Evolutionary conservation across 495 filamentous ascomycete species (phyloP).

Genomic region (Hypoxylon crocopeplum): DNA sequence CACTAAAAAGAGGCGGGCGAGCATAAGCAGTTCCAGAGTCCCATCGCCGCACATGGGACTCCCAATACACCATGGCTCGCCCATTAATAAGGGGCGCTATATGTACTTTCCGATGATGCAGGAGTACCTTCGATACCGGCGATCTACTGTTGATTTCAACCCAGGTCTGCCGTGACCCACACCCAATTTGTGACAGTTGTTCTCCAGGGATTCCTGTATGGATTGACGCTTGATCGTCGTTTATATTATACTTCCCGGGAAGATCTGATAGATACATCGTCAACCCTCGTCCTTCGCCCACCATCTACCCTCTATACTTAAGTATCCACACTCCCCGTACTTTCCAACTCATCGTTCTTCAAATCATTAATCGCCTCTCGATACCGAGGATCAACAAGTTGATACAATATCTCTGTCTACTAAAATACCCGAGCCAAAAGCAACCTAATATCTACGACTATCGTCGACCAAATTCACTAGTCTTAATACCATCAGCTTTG

Average conservation of each 20-base stretch:
- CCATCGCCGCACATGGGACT: conserved; percentile 50
- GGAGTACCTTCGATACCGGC: conserved; percentile 56
- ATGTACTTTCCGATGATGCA: conserved; percentile 46
- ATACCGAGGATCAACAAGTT: conserved; percentile 21
- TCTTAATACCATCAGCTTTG: conserved; percentile 28
- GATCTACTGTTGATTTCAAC: conserved; percentile 50
- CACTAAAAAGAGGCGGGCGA: conserved; percentile 37
- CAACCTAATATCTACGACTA: conserved; percentile 28
- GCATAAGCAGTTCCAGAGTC: conserved; percentile 43
- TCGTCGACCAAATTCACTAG: conserved; percentile 18
- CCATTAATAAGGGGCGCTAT: conserved; percentile 58
- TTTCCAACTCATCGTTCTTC: conserved; percentile 31
- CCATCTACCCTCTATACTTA: conserved; percentile 57
- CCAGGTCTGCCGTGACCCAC: conserved; percentile 61
- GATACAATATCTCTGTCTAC: conserved; percentile 11
- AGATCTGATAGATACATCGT: conserved; percentile 58
- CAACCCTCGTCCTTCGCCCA: conserved; percentile 45
- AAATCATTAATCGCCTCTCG: conserved; percentile 36
- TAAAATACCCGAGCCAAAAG: not conserved
- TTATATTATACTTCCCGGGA: conserved; percentile 51
- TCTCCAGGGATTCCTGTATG: conserved; percentile 55
- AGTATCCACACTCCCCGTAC: conserved; percentile 50
- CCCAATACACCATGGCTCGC: conserved; percentile 42
- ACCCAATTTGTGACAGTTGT: conserved; percentile 56
- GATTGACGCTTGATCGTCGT: conserved; percentile 57